phyloP scores from a whole-genome alignment of 371 early-diverging fungal genomes.

The Apophysomyces sp. region DNA sequence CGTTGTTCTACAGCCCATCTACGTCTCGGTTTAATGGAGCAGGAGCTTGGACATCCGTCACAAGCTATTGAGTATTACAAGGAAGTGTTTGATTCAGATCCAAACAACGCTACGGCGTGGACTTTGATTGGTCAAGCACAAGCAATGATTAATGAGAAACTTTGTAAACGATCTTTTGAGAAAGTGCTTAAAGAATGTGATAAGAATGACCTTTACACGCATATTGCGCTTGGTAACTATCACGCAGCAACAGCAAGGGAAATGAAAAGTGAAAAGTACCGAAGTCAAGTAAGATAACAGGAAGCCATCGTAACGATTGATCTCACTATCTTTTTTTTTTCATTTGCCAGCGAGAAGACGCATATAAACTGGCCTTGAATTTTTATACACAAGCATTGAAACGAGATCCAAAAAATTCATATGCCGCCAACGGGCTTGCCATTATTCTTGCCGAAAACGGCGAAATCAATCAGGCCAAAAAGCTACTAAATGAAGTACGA shows the following conservation, averaged over 20 bases:
- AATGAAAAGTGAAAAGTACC: slow-evolving; percentile 39
- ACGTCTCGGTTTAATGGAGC: slow-evolving; percentile 76
- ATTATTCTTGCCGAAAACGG: slow-evolving; percentile 80
- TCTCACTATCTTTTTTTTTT: neutral
- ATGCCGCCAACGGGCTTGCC: slow-evolving; percentile 80
- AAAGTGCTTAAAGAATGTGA: slow-evolving; percentile 76
- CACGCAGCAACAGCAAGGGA: slow-evolving; percentile 65
- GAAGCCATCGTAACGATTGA: slow-evolving; percentile 9
- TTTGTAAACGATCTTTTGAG: slow-evolving; percentile 73
- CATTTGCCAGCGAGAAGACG: slow-evolving; percentile 35
- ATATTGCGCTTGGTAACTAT: slow-evolving; percentile 82
- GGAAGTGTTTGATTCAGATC: slow-evolving; percentile 65
- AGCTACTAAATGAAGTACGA: slow-evolving; percentile 74
- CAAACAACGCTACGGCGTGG: slow-evolving; percentile 65
- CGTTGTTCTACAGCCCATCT: slow-evolving; percentile 53
- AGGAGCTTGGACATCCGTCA: slow-evolving; percentile 42
- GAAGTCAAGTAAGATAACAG: slow-evolving; percentile 27
- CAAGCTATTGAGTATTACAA: slow-evolving; percentile 66
- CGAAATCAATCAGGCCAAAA: slow-evolving; percentile 64
- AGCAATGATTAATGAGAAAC: slow-evolving; percentile 54
- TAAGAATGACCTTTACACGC: slow-evolving; percentile 78
- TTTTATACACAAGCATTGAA: slow-evolving; percentile 81
- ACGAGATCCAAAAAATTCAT: slow-evolving; percentile 68
- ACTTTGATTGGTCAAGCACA: slow-evolving; percentile 74
- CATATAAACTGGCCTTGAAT: slow-evolving; percentile 74